Evolutionary conservation across 1,139 yeast genomes (phyloP).

Genomic region (Lodderomyces parapsilosis): DNA sequence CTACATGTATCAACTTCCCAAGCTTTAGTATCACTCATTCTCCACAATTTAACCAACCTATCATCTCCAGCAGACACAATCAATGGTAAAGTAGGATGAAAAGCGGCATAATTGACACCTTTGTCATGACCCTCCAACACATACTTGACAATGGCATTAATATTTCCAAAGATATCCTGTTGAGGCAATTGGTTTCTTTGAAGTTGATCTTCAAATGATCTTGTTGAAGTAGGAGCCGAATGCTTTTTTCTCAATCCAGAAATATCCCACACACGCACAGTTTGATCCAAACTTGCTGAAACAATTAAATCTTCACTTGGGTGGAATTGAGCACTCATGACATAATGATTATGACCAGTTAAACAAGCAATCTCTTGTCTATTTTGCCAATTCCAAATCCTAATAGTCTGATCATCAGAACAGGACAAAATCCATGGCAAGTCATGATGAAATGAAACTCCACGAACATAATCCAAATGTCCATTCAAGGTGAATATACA

Average conservation of each 20-base stretch:
- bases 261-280: constrained; percentile 99
- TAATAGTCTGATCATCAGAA: constrained; percentile 96
- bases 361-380: constrained; percentile 95
- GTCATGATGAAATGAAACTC: constrained; percentile 92
- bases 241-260: constrained; percentile 94
- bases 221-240: constrained; percentile 69
- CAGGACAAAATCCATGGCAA: constrained; percentile 97
- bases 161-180: constrained; percentile 92
- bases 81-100: constrained; percentile 95
- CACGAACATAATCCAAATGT: constrained; percentile 93
- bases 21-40: constrained; percentile 97
- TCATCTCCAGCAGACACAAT: constrained; percentile 98
- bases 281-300: constrained; percentile 94
- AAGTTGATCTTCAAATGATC: constrained; percentile 77
- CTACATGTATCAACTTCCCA: constrained; percentile 99
- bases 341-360: constrained; percentile 98
- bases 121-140: constrained; percentile 97
- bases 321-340: constrained; percentile 97
- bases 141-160: constrained; percentile 92
- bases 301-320: constrained; percentile 93
- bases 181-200: constrained; percentile 71
- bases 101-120: constrained; percentile 98
- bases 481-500: constrained; percentile 90
- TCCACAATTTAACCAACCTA: constrained; percentile 91
- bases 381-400: constrained; percentile 99